phyloP scores from a whole-genome alignment of 495 filamentous ascomycete genomes.

The Hypoxylon fragiforme region DNA sequence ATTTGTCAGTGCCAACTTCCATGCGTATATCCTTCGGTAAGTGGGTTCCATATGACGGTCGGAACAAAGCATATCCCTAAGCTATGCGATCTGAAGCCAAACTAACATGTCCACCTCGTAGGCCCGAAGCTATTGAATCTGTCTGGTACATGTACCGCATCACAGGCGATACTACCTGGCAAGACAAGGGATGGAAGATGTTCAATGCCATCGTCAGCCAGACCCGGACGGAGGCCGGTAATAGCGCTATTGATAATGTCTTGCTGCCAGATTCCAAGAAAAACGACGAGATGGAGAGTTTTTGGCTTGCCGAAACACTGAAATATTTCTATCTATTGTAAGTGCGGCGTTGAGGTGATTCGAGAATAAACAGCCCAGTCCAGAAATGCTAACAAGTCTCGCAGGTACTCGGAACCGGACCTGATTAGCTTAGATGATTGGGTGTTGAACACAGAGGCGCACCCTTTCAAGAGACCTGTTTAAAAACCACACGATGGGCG shows the following conservation, averaged over 20 bases:
- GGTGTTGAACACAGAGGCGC: conserved; percentile 71
- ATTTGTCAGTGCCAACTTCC: conserved; percentile 59
- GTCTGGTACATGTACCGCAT: conserved; percentile 96
- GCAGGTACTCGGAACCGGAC: conserved; percentile 50
- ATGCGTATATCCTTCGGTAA: conserved; percentile 78
- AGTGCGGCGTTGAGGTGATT: conserved; percentile 42
- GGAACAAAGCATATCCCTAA: background rate
- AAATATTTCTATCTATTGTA: conserved; percentile 96
- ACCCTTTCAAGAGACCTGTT: conserved; percentile 60
- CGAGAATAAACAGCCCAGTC: background rate
- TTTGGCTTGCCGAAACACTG: conserved; percentile 77
- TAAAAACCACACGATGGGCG: conserved; percentile 20
- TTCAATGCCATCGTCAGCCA: conserved; percentile 71
- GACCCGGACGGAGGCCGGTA: conserved; percentile 67
- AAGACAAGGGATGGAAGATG: conserved; percentile 89
- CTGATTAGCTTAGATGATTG: conserved; percentile 82
- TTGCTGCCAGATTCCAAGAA: conserved; percentile 42
- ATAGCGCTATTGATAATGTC: conserved; percentile 77
- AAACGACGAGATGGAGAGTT: conserved; percentile 62
- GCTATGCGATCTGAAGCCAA: background rate
- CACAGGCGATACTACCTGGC: conserved; percentile 79
- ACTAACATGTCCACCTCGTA: conserved; percentile 39
- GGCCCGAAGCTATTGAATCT: conserved; percentile 91
- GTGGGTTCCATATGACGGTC: conserved; percentile 6
- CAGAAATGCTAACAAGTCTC: conserved; percentile 9